Evolutionary conservation across 1,284 basidiomycete species (phyloP), one percentile per base, ranked within the genome.

Genomic region (Rhodotorula sp.): DNA sequence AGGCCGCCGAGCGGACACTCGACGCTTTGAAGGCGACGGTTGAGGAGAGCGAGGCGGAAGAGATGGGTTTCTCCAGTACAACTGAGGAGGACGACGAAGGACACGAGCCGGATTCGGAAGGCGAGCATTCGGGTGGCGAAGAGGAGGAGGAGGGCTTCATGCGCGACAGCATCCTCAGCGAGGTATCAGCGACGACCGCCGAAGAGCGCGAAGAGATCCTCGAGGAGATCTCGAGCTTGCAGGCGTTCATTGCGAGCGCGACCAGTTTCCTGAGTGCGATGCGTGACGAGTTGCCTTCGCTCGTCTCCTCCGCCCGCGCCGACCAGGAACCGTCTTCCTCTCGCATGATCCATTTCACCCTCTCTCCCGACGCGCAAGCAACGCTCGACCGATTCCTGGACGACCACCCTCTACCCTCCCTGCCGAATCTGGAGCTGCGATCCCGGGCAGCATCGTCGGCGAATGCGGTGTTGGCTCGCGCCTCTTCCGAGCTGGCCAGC

Each of bases 351-450:
- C 64, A 66, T 16, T 68, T 68, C 38, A 50, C 66, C 31, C 70
- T 76, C 19, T 76, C 74, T 2, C 63, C 70, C 18, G 72, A 73
- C 23, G 74, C 74, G 1, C 66, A 70, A 19, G 47, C 64, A 10
- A 58, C 69, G 0, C 74, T 76, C 60, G 74, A 76, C 64, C 62
- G 65, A 28, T 73, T 76, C 61, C 74, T 76, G 61, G 68, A 49
- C 18, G 64, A 69, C n/a, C 74, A 76, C 64, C 74, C 74, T 0
- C n/a, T 76, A 12, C 74, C 74, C 2, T 64, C 72, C 12, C 58
- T 75, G 16, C 74, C 74, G 18, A 16, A 47, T 15, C 60, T 70
- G 43, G 43, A 28, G 12, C 45, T 63, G 43, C 62, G 54, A 3
- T 63, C 62, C 2, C 62, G 62, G 19, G 66, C 67, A n/a, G 38